These are phyloP conservation scores for Sporothrix pallida DNA, from an alignment of 2,329 filamentous ascomycete genomes.

Conservation along the genomic window DNA sequence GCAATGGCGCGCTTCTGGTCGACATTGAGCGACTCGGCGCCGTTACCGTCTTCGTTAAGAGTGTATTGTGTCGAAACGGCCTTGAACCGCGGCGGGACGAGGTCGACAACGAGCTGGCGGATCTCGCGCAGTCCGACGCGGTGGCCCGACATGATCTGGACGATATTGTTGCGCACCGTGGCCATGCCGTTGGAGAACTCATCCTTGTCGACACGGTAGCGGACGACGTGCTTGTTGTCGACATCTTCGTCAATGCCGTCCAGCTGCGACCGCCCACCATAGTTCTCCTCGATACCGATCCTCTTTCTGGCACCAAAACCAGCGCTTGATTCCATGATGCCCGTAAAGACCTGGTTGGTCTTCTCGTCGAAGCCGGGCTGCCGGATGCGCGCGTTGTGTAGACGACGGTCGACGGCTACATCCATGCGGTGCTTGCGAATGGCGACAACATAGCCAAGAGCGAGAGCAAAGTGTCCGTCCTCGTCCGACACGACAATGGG, in stretches of 20 bases:
- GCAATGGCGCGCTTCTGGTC: constrained; percentile 87
- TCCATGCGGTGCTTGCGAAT: constrained; percentile 77
- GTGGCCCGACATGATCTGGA: constrained; percentile 86
- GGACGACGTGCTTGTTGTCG: constrained; percentile 54
- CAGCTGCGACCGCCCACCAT: background rate
- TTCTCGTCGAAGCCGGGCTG: constrained; percentile 75
- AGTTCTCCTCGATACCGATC: constrained; percentile 19
- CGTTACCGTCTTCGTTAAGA: constrained; percentile 55
- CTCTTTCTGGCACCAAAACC: background rate
- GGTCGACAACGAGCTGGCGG: constrained; percentile 79
- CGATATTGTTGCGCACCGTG: constrained; percentile 87
- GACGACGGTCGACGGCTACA: constrained; percentile 85
- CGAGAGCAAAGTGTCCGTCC: constrained; percentile 90
- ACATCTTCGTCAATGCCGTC: no score
- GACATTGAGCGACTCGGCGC: constrained; percentile 72
- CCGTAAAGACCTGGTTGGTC: constrained; percentile 83
- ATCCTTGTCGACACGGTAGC: constrained; percentile 92
- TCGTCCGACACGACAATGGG: constrained; percentile 97
- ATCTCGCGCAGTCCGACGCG: constrained; percentile 73
- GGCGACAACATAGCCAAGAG: constrained; percentile 85
- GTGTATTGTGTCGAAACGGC: constrained; percentile 66
- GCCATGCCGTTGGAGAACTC: constrained; percentile 99
- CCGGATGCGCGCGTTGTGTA: constrained; percentile 83
- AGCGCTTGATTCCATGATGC: constrained; percentile 76
- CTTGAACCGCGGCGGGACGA: constrained; percentile 75